These are phyloP conservation scores for Trichosanthes truncata DNA, from an alignment of 306 rosid species.

Conservation along the genomic window DNA sequence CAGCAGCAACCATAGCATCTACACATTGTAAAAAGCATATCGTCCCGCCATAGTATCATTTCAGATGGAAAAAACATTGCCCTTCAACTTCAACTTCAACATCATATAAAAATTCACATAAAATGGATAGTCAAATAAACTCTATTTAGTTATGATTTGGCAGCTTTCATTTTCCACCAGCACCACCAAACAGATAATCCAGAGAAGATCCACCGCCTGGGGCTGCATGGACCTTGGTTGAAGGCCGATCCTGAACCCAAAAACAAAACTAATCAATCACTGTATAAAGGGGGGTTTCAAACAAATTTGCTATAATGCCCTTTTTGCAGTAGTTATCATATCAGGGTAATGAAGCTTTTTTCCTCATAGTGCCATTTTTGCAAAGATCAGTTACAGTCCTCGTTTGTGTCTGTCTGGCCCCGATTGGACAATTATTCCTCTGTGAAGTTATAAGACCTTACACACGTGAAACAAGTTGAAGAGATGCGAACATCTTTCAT, in stretches of 20 bases:
- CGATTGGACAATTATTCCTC: neutral
- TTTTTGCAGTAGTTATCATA: neutral
- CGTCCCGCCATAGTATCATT: neutral
- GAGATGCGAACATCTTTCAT: neutral
- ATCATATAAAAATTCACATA: constrained; percentile 4
- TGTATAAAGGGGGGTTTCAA: neutral
- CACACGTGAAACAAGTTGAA: neutral
- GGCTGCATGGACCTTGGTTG: constrained; percentile 94
- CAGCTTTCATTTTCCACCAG: constrained; percentile 47
- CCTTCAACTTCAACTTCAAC: neutral
- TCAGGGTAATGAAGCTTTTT: neutral
- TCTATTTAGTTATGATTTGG: neutral
- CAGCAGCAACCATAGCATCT: constrained; percentile 7
- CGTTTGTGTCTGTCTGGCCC: neutral
- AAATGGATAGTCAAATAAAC: constrained; percentile 1
- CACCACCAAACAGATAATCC: constrained; percentile 82
- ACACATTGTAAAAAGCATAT: constrained; percentile 3
- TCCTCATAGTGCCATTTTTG: neutral
- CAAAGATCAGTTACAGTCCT: neutral
- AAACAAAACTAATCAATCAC: neutral
- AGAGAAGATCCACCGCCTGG: constrained; percentile 98
- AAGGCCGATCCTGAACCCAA: constrained; percentile 86
- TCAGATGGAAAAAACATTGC: constrained; percentile 1
- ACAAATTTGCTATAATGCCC: neutral
- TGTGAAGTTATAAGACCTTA: neutral